Conservation (phyloP, 768 basidiomycete species). For the Rhizopogon rudus region DNA sequence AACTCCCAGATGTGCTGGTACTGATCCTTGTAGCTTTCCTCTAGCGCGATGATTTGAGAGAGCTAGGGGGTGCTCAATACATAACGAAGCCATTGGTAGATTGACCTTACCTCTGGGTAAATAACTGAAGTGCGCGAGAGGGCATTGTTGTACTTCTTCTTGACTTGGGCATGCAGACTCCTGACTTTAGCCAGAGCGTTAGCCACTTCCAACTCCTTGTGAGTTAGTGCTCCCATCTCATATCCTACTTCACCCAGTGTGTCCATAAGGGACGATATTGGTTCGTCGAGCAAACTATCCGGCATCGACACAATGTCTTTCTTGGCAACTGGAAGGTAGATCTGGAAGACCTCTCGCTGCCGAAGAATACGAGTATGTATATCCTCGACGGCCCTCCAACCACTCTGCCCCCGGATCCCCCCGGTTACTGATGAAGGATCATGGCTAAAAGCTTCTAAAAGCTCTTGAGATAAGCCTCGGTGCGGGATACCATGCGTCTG, state of each 20-base stretch:
- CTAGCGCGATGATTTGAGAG: constrained; percentile 62
- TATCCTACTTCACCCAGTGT: constrained; percentile 47
- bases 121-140: constrained; percentile 65
- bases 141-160: constrained; percentile 60
- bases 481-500: constrained; percentile 43
- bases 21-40: constrained; percentile 76
- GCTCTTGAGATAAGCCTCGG: constrained; percentile 52
- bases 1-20: constrained; percentile 82
- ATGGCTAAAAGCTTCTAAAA: constrained; percentile 70
- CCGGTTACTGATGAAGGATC: constrained; percentile 76
- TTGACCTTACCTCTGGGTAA: constrained; percentile 63
- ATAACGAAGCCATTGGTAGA: neutral
- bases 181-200: constrained; percentile 50
- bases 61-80: constrained; percentile 36
- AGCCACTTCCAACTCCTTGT: constrained; percentile 45
- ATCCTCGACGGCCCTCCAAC: constrained; percentile 76
- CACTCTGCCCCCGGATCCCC: constrained; percentile 50
- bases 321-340: constrained; percentile 34
- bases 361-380: constrained; percentile 57
- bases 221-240: constrained; percentile 38
- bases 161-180: constrained; percentile 48
- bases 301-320: constrained; percentile 8
- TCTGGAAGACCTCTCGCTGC: constrained; percentile 51
- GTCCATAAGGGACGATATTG: constrained; percentile 45
- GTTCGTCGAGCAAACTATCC: constrained; percentile 47